Base-by-base conservation (phyloP, 2,329 filamentous ascomycete species). In the Alternaria sp. region DNA sequence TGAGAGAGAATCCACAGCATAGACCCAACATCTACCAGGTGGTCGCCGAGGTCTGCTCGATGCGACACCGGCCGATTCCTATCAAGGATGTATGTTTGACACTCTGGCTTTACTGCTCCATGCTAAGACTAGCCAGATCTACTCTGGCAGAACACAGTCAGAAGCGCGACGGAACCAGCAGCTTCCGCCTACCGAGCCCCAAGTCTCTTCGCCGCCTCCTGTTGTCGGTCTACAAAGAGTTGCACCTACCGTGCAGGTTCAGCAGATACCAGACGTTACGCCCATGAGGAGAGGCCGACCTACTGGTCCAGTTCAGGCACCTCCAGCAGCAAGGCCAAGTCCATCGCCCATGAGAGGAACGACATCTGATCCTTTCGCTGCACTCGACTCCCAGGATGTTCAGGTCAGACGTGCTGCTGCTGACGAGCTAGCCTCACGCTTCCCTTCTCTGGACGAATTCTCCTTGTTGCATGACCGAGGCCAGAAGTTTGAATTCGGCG, bases 1-100 rank as follows among this genome's bases (percentile, higher is more conserved):
- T 99, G 73, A 90, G 88, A 71, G 95, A 98, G 78, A 89, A 91
- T 69, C 92, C 93, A 53, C 85, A 89, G 63, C 82, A 86, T 52
- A 87, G 95, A 65, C 95, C 95, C 4, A 98, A 94, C 74, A 97
- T 99, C 63, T 99, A 97, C 75, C 91, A 97, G 78, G 93, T 97
- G 4, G 83, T 99, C 32, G 88, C 89, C 64, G 94, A 98, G 81
- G 88, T 90, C 30, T 97, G 94, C 79, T 83, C 86, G 36, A 96
- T 99, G 92, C 91, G 95, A 76, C 92, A 93, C 57, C 90, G 90
- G 62, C 89, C 94, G 66, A 86, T 94, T 10, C 94, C 94, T 0
- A 91, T 99, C 70, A 91, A 92, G 82, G 94, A 99, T 81, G 93
- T 96, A 83, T 80, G 68, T 54, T 48, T 43, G 11, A 43, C 20